These are phyloP conservation scores for Diaporthe citriasiana DNA, from an alignment of 2,329 filamentous ascomycete genomes.

Conservation along the genomic window DNA sequence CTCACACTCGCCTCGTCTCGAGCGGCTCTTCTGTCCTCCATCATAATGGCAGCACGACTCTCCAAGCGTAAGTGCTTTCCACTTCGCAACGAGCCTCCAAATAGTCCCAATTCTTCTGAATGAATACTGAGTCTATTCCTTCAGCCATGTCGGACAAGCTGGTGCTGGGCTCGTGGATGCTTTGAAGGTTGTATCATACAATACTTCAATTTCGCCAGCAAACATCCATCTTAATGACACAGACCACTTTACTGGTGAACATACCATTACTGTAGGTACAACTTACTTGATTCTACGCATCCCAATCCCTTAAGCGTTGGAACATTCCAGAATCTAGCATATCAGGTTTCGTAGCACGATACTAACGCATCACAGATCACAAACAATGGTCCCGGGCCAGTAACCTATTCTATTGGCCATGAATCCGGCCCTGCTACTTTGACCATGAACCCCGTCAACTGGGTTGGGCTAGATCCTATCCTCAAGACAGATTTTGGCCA, in stretches of 20 bases:
- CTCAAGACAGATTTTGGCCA: slow-evolving; percentile 13
- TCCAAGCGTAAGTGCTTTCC: slow-evolving; percentile 34
- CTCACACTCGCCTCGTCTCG: slow-evolving; percentile 29
- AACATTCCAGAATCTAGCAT: too few relatives aligned
- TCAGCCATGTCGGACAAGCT: neutral
- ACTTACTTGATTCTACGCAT: too few relatives aligned
- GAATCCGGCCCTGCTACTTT: slow-evolving; percentile 52
- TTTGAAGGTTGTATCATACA: slow-evolving; percentile 7
- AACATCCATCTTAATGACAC: neutral
- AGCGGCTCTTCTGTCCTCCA: slow-evolving; percentile 39
- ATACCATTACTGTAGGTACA: neutral
- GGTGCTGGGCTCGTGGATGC: slow-evolving; percentile 18
- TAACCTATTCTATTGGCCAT: slow-evolving; percentile 52
- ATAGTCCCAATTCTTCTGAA: slow-evolving; percentile 36
- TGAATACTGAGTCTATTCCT: neutral
- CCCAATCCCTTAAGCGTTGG: too few relatives aligned
- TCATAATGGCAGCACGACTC: slow-evolving; percentile 30
- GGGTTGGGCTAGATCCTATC: slow-evolving; percentile 44
- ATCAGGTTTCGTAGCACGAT: too few relatives aligned
- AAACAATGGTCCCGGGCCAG: neutral
- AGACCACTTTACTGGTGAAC: slow-evolving; percentile 1
- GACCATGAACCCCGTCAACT: slow-evolving; percentile 45
- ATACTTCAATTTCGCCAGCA: slow-evolving; percentile 2
- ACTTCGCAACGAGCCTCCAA: neutral
- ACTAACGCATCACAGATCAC: too few relatives aligned